Evolutionary conservation across 2,329 filamentous ascomycete genomes (phyloP).

Genomic region (Ophiostoma perfectum): DNA sequence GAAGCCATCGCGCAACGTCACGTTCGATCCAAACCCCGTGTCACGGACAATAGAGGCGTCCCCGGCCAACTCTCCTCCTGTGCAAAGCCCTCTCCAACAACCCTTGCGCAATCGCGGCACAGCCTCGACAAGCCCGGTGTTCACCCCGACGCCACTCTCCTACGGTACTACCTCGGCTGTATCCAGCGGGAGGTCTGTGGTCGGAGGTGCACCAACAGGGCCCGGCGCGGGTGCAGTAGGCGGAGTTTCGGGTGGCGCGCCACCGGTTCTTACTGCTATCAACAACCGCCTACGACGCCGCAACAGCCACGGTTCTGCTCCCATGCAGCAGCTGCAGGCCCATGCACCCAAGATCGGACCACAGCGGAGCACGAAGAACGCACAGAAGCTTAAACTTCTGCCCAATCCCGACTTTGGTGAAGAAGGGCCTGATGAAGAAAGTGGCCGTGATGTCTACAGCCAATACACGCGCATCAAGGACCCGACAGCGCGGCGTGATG

Average conservation of each 20-base stretch:
- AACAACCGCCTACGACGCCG: conserved; percentile 83
- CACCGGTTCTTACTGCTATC: conserved; percentile 67
- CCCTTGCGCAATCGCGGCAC: conserved; percentile 26
- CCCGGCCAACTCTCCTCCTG: conserved; percentile 16
- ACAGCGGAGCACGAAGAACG: conserved; percentile 89
- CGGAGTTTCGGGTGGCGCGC: conserved; percentile 25
- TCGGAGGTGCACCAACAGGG: background rate
- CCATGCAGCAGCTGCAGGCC: conserved; percentile 25
- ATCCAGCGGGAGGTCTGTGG: conserved; percentile 4
- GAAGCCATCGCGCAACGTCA: conserved; percentile 59
- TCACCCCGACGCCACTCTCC: conserved; percentile 28
- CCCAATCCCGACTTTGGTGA: conserved; percentile 81
- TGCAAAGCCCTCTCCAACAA: conserved; percentile 31
- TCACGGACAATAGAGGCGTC: conserved; percentile 51
- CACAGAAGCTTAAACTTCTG: conserved; percentile 94
- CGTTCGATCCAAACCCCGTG: conserved; percentile 67
- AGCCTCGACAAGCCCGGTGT: conserved; percentile 34
- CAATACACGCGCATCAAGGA: conserved; percentile 98
- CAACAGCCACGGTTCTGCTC: conserved; percentile 64
- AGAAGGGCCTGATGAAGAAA: conserved; percentile 77
- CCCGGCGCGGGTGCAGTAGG: background rate
- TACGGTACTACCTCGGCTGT: conserved; percentile 29
- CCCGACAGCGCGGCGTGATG: conserved; percentile 84
- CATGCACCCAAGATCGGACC: conserved; percentile 73
- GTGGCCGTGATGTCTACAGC: conserved; percentile 90